Evolutionary conservation across 805 yeast species (phyloP).

Genomic region (Torulaspora franciscae): DNA sequence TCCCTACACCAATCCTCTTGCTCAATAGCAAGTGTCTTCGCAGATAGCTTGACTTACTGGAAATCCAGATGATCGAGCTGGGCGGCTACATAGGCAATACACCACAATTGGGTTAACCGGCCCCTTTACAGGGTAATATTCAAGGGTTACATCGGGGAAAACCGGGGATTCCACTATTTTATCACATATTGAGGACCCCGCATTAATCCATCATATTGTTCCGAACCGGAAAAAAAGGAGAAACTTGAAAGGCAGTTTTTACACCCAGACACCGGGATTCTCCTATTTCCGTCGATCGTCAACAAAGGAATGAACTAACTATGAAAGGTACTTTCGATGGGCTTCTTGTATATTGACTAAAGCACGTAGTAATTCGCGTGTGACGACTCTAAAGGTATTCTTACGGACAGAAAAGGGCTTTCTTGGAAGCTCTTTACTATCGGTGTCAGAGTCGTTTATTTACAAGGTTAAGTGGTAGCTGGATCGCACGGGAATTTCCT

Average conservation of each 20-base stretch:
- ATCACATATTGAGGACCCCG: too few species aligned
- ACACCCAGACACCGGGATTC: conserved; percentile 12
- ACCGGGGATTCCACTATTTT: conserved; percentile 4
- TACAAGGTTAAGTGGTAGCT: conserved; percentile 1
- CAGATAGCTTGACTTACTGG: too few species aligned
- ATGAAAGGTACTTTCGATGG: not conserved
- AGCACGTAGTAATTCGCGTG: not conserved
- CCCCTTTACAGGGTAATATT: not conserved
- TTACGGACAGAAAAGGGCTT: not conserved
- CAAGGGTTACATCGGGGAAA: not conserved
- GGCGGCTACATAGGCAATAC: not conserved
- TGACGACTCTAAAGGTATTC: not conserved
- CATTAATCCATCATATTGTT: not conserved
- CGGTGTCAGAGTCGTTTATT: not conserved
- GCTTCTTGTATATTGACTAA: conserved; percentile 6
- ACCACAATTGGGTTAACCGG: too few species aligned
- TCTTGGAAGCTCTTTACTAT: not conserved
- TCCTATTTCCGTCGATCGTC: not conserved
- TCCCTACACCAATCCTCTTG: too few species aligned
- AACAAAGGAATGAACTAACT: not conserved
- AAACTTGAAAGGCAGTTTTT: not conserved
- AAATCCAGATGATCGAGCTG: too few species aligned
- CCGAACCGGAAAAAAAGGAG: not conserved
- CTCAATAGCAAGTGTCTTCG: too few species aligned
- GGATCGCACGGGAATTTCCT: conserved; percentile 3